phyloP scores from a whole-genome alignment of 192 early-diverging fungal genomes.

The Coemansia sp. region DNA sequence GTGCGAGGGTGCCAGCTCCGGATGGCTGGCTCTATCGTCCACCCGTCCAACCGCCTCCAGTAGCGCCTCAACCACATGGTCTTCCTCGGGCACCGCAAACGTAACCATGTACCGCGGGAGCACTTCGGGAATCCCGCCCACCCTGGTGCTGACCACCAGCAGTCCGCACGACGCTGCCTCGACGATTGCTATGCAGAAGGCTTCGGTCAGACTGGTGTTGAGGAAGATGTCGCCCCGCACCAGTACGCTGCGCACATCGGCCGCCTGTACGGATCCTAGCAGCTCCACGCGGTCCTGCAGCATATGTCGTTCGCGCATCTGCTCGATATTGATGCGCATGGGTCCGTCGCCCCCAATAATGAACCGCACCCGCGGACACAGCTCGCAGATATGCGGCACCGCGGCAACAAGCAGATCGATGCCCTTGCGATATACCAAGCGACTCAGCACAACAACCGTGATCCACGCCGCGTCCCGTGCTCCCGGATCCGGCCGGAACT shows the following conservation, averaged over 20 bases:
- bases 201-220: slow-evolving; percentile 97
- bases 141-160: slow-evolving; percentile 92
- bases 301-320: slow-evolving; percentile 92
- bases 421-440: slow-evolving; percentile 94
- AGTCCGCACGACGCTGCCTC: slow-evolving; percentile 95
- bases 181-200: slow-evolving; percentile 98
- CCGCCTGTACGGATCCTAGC: slow-evolving; percentile 80
- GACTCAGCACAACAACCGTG: slow-evolving; percentile 91
- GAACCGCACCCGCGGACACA: slow-evolving; percentile 80
- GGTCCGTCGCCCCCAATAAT: slow-evolving; percentile 97
- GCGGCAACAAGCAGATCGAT: slow-evolving; percentile 88
- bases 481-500: slow-evolving; percentile 82
- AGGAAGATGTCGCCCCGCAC: slow-evolving; percentile 94
- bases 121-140: slow-evolving; percentile 97
- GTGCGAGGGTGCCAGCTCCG: slow-evolving; percentile 63
- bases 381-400: slow-evolving; percentile 88
- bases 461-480: slow-evolving; percentile 77
- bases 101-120: slow-evolving; percentile 90
- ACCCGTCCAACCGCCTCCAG: slow-evolving; percentile 72
- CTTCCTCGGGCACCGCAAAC: slow-evolving; percentile 84
- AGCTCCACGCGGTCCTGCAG: slow-evolving; percentile 92
- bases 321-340: slow-evolving; percentile 93
- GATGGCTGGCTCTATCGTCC: slow-evolving; percentile 43
- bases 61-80: slow-evolving; percentile 75
- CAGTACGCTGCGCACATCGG: slow-evolving; percentile 83